Percentiles rank a stretch among this genome's conserved stretches.
Evolutionary conservation across 2,329 filamentous ascomycete species (phyloP).

Genomic region (Diaporthe australafricana): DNA sequence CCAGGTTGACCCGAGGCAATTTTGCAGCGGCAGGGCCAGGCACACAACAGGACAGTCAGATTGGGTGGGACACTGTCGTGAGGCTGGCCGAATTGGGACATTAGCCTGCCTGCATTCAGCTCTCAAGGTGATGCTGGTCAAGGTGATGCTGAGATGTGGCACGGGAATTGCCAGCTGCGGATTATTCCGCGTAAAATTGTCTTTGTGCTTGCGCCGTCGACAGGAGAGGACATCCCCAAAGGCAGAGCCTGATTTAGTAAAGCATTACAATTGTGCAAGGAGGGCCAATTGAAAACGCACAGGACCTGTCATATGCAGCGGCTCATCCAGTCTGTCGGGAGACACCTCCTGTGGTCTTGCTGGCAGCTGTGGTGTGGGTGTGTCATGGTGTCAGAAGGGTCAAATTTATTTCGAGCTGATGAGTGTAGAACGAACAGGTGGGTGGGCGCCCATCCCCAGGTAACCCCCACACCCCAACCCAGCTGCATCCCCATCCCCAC

Average conservation of each 20-base stretch:
- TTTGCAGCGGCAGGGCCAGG: neutral
- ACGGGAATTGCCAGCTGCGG: neutral
- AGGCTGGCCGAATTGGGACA: neutral
- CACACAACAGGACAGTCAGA: neutral
- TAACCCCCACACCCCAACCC: slow-evolving; percentile 2
- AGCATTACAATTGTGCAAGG: no score
- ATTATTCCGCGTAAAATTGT: neutral
- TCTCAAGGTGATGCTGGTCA: neutral
- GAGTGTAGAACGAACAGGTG: slow-evolving; percentile 10
- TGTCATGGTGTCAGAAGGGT: neutral
- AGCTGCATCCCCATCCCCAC: slow-evolving; percentile 19
- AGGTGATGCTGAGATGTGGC: neutral
- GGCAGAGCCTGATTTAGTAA: neutral
- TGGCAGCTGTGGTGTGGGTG: neutral
- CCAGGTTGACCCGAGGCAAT: neutral
- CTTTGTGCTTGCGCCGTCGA: neutral
- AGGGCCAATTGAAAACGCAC: neutral
- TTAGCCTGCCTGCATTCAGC: neutral
- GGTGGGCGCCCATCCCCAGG: neutral
- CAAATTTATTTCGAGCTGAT: neutral
- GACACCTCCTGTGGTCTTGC: no score
- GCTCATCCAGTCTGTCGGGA: no score
- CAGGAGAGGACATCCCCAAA: no score
- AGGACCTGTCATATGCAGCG: neutral
- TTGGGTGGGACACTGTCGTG: neutral